Percentiles rank a stretch among this genome's conserved stretches.
phyloP scores from a whole-genome alignment of 1,284 basidiomycete species.

The Kwoniella shivajii region DNA sequence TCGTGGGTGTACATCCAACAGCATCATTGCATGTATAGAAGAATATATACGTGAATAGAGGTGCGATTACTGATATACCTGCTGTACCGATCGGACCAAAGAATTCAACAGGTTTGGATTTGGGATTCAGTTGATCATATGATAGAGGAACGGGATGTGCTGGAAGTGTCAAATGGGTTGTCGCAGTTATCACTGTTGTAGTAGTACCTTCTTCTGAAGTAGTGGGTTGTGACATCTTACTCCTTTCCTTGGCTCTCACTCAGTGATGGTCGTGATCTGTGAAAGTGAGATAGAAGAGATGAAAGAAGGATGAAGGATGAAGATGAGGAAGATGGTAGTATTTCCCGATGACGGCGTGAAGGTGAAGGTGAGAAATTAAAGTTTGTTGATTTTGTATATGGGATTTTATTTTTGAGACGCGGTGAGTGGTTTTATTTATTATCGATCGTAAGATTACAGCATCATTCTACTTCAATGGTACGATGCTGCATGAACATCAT shows the following conservation, averaged over 20 bases:
- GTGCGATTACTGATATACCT: slow-evolving; percentile 71
- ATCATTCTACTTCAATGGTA: too few relatives aligned
- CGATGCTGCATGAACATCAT: too few relatives aligned
- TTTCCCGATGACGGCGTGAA: too few relatives aligned
- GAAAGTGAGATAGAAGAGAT: too few relatives aligned
- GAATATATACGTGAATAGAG: slow-evolving; percentile 73
- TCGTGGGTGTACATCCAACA: slow-evolving; percentile 64
- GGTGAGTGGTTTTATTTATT: too few relatives aligned
- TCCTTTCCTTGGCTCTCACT: neutral
- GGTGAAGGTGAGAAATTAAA: too few relatives aligned
- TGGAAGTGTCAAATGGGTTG: slow-evolving; percentile 47
- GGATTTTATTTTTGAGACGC: too few relatives aligned
- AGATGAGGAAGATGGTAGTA: too few relatives aligned
- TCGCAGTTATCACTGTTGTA: slow-evolving; percentile 51
- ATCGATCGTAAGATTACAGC: too few relatives aligned
- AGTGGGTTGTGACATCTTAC: slow-evolving; percentile 3
- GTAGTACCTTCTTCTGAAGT: slow-evolving; percentile 19
- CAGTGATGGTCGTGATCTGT: neutral
- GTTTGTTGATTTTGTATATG: too few relatives aligned
- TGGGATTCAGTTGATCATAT: slow-evolving; percentile 55
- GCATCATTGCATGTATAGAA: slow-evolving; percentile 83
- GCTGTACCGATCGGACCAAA: slow-evolving; percentile 79
- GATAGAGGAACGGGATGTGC: slow-evolving; percentile 42
- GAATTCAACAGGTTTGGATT: slow-evolving; percentile 72
- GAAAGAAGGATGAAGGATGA: too few relatives aligned